Evolutionary conservation across 345 rosid genomes (phyloP).

Genomic region (Alliaria petiolata): DNA sequence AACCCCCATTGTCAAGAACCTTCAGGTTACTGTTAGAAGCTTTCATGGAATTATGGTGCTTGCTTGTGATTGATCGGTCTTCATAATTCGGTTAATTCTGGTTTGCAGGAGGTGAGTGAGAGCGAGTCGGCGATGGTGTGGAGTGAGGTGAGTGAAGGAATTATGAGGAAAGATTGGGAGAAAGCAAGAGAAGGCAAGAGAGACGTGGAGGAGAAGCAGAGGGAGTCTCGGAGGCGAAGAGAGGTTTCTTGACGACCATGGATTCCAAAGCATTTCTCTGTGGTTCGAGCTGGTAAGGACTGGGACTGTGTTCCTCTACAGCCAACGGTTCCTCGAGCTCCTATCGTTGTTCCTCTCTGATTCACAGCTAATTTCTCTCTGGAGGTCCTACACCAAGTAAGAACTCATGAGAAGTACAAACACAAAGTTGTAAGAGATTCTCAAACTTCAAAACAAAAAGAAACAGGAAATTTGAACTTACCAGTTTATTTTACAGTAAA

Average conservation of each 20-base stretch:
- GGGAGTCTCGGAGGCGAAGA: conserved; percentile 45
- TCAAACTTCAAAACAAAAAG: not conserved
- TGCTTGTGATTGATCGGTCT: no score
- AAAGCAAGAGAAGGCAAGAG: conserved; percentile 71
- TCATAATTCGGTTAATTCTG: not conserved
- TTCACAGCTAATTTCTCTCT: not conserved
- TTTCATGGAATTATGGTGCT: not conserved
- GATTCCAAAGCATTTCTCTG: conserved; percentile 64
- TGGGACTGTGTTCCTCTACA: conserved; percentile 66
- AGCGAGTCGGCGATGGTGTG: conserved; percentile 76
- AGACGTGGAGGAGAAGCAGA: conserved; percentile 59
- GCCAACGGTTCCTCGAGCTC: conserved; percentile 53
- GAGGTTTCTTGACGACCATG: conserved; percentile 44
- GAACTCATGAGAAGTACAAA: not conserved
- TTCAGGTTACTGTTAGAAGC: conserved; percentile 38
- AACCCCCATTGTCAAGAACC: conserved; percentile 55
- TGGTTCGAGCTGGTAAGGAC: conserved; percentile 38
- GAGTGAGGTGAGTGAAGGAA: conserved; percentile 58
- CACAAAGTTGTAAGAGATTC: not conserved
- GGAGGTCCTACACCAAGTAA: conserved; percentile 9
- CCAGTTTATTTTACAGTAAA: not conserved
- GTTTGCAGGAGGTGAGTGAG: conserved; percentile 44
- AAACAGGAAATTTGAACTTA: not conserved
- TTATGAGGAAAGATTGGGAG: conserved; percentile 61
- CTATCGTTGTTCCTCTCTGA: conserved; percentile 48